Base-by-base conservation (phyloP, 768 basidiomycete species). In the Imleria badia region DNA sequence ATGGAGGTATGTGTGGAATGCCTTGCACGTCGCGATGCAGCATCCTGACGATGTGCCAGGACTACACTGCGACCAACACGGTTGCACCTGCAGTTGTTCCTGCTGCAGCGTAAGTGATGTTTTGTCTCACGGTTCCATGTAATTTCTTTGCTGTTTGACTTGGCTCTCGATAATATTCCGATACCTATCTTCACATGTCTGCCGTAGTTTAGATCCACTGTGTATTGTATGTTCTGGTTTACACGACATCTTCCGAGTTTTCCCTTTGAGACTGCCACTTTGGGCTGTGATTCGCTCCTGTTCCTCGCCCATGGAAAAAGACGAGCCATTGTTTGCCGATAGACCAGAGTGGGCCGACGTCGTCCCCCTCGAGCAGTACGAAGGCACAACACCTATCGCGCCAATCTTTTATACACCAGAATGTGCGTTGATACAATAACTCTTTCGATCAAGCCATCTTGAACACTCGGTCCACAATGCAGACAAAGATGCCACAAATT, bases 401-500 rank as follows among this genome's bases (percentile, higher is more conserved):
- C 91, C 93, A 3, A 98, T 99, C 70, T 85, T 95, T 66, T 99
- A 99, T 66, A 83, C 84, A 5, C 76, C 78, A 36, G 87, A 94
- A 77, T 99, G 96, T 95, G 52, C 66, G 91, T 78, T 40, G 35
- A 43, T 57, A 30, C 45, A 35, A 26, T 45, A 30, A 50, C 45
- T 10, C 33, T 40, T 49, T 38, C 23, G 48, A 50, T 56, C 41
- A 2, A 19, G 19, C 35, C 48, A 48, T 51, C 55, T 45, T 48
- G 54, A 58, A 47, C 39, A 15, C 45, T n/a, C 13, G 26, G 53
- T 42, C 47, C 20, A 54, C 42, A 40, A 52, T 55, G 14, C 60
- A 98, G 95, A 98, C 74, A 89, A 86, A 59, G 94, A 96, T 73
- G 93, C 91, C 1, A 94, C 94, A 52, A 83, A 90, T 63, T 94